Conservation (phyloP, 2,329 filamentous ascomycete species). For the Trichoderma brevicompactum region DNA sequence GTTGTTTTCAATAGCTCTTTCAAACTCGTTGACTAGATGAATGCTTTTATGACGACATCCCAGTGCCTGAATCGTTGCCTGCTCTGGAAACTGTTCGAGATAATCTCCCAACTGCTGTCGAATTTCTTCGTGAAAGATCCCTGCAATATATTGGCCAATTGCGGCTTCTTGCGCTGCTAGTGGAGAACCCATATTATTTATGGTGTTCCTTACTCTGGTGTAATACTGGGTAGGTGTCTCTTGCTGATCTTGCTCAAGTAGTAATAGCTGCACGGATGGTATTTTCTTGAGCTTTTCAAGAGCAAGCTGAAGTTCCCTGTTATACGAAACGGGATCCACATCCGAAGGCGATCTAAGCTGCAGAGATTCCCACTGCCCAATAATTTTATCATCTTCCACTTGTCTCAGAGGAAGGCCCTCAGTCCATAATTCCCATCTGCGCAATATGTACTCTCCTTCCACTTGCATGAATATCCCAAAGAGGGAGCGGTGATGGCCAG, state of each 20-base stretch:
- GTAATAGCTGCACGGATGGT: conserved; percentile 57
- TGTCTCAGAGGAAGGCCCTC: conserved; percentile 33
- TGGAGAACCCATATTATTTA: conserved; percentile 41
- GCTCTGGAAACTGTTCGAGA: conserved; percentile 29
- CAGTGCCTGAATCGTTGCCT: conserved; percentile 47
- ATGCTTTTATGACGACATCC: conserved; percentile 58
- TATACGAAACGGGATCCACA: conserved; percentile 54
- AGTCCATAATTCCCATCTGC: conserved; percentile 42
- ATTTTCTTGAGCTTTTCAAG: conserved; percentile 56
- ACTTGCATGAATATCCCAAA: conserved; percentile 57
- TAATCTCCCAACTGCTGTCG: conserved; percentile 46
- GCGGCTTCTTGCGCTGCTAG: conserved; percentile 34
- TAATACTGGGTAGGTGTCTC: conserved; percentile 59
- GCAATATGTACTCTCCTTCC: conserved; percentile 60
- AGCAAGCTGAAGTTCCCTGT: conserved; percentile 56
- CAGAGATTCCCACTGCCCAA: conserved; percentile 53
- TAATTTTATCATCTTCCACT: conserved; percentile 40
- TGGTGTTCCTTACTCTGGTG: conserved; percentile 43
- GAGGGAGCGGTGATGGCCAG: conserved; percentile 52
- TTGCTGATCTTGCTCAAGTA: conserved; percentile 57
- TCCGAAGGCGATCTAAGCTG: conserved; percentile 48
- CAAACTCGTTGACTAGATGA: conserved; percentile 60
- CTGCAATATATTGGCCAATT: conserved; percentile 54
- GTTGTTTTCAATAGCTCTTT: conserved; percentile 55
- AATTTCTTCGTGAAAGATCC: conserved; percentile 54